These are phyloP conservation scores for Paspalum notatum DNA, from an alignment of 176 grass and related monocot genomes.

Conservation along the genomic window DNA sequence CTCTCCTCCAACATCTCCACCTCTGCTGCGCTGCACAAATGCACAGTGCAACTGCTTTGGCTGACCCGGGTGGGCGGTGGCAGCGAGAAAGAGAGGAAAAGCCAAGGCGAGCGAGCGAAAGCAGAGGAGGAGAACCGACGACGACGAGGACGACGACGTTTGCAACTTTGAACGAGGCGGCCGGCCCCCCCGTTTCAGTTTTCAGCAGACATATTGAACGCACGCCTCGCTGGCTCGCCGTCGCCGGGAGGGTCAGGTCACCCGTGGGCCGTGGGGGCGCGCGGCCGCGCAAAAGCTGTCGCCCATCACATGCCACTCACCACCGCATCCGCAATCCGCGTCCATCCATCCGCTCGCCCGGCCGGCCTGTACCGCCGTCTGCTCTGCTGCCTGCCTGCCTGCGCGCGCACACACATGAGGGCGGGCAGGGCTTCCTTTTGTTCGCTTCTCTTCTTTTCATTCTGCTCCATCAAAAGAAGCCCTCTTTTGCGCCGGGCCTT, in stretches of 20 bases:
- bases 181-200: not conserved
- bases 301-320: slow-evolving; percentile 61
- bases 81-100: not conserved
- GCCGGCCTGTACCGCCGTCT: not conserved
- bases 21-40: not conserved
- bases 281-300: slow-evolving; percentile 43
- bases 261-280: not conserved
- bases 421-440: slow-evolving; percentile 45
- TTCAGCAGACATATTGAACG: slow-evolving; percentile 36
- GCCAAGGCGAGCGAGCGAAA: not conserved
- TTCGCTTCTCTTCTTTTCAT: slow-evolving; percentile 69
- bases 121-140: not conserved
- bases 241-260: not conserved
- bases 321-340: not conserved
- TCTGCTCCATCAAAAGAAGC: slow-evolving; percentile 68
- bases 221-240: slow-evolving; percentile 22
- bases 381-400: not conserved
- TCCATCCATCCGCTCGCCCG: slow-evolving; percentile 11
- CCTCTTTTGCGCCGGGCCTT: slow-evolving; percentile 29
- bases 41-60: not conserved
- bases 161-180: slow-evolving; percentile 38
- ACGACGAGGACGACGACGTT: slow-evolving; percentile 10
- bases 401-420: slow-evolving; percentile 6
- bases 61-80: not conserved
- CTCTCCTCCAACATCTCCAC: not conserved